These are phyloP conservation scores for Fusarium abutilonis DNA, from an alignment of 2,329 filamentous ascomycete genomes.

Conservation along the genomic window DNA sequence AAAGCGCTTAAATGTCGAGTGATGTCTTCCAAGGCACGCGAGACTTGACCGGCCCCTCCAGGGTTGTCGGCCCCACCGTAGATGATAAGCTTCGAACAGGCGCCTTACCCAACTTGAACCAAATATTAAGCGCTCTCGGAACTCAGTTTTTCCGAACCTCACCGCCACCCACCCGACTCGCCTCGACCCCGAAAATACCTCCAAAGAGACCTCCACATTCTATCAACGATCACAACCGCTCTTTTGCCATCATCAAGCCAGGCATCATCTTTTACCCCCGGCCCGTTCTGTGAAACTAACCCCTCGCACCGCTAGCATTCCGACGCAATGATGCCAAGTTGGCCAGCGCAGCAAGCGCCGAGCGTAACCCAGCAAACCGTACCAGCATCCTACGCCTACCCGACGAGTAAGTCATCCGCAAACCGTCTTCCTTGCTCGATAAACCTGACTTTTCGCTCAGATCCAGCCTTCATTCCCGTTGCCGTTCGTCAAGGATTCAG, in stretches of 20 bases:
- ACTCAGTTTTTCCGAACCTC: slow-evolving; percentile 38
- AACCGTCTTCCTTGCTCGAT: not conserved
- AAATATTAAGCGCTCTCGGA: not conserved
- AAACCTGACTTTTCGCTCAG: slow-evolving; percentile 47
- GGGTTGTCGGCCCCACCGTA: slow-evolving; percentile 32
- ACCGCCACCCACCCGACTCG: slow-evolving; percentile 42
- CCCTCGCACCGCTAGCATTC: slow-evolving; percentile 30
- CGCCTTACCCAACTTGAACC: not conserved
- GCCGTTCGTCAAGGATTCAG: slow-evolving; percentile 69
- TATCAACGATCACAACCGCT: slow-evolving; percentile 21
- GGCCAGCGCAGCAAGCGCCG: slow-evolving; percentile 54
- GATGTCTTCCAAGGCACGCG: slow-evolving; percentile 22
- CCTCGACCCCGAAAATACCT: slow-evolving; percentile 41
- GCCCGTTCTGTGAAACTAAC: slow-evolving; percentile 42
- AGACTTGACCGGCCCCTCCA: slow-evolving; percentile 27
- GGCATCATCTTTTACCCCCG: slow-evolving; percentile 29
- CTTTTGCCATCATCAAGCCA: slow-evolving; percentile 17
- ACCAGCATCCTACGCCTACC: slow-evolving; percentile 52
- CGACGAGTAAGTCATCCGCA: slow-evolving; percentile 49
- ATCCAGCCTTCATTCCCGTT: slow-evolving; percentile 69
- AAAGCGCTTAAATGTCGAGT: slow-evolving; percentile 17
- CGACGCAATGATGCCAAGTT: slow-evolving; percentile 51
- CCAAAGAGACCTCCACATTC: slow-evolving; percentile 21
- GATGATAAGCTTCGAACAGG: slow-evolving; percentile 21
- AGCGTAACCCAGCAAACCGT: slow-evolving; percentile 53